phyloP scores from a whole-genome alignment of 352 stramenopile genomes.

The Pythium brachiatum region DNA sequence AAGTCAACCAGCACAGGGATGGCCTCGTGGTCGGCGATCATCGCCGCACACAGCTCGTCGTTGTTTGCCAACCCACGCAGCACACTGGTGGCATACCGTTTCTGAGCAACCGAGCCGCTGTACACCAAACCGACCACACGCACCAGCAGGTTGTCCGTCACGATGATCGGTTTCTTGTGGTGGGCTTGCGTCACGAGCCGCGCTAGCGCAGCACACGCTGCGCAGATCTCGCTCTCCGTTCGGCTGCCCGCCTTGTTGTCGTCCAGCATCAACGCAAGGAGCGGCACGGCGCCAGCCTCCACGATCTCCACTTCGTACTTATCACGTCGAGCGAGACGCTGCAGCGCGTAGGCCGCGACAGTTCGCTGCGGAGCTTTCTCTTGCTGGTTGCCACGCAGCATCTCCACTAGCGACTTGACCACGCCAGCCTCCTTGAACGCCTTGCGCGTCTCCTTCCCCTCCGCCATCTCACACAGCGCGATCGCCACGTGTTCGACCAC shows the following conservation, averaged over 20 bases:
- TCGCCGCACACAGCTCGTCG: not conserved
- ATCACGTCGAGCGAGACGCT: slow-evolving; percentile 2
- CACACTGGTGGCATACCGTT: slow-evolving; percentile 3
- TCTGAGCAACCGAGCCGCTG: slow-evolving; percentile 3
- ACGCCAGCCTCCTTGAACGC: not conserved
- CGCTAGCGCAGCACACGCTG: slow-evolving; percentile 4
- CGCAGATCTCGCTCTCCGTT: not conserved
- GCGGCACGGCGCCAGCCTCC: not conserved
- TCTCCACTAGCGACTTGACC: not conserved
- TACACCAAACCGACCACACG: too few relatives aligned
- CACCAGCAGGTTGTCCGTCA: not conserved
- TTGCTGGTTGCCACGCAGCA: too few relatives aligned
- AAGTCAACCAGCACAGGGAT: slow-evolving; percentile 12
- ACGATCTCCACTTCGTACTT: slow-evolving; percentile 12
- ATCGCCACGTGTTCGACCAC: not conserved
- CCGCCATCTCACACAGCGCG: slow-evolving; percentile 7
- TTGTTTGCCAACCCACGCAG: slow-evolving; percentile 7
- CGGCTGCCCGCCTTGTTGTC: not conserved
- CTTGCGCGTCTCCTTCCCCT: not conserved
- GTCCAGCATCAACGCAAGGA: not conserved
- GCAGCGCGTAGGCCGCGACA: too few relatives aligned
- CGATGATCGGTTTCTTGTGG: slow-evolving; percentile 10
- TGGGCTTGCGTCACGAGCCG: not conserved
- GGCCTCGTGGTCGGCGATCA: not conserved
- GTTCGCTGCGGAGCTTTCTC: too few relatives aligned